phyloP scores from a whole-genome alignment of 805 yeast genomes.

The Torulaspora indica region DNA sequence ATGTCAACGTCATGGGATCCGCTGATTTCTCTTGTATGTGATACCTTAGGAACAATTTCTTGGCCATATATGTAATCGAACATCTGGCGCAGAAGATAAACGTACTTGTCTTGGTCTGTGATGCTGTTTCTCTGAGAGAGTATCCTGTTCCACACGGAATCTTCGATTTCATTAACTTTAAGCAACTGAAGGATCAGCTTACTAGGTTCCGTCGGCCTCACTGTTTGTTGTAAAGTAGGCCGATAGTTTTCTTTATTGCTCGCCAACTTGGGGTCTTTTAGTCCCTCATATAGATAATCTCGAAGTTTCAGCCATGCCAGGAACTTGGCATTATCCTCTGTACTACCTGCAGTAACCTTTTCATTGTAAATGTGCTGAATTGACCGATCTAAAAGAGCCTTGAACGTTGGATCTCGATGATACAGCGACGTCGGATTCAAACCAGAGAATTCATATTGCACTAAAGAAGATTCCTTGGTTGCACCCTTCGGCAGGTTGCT shows the following conservation, averaged over 20 bases:
- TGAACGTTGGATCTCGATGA: slow-evolving; percentile 9
- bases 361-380: slow-evolving; percentile 18
- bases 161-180: slow-evolving; percentile 12
- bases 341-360: slow-evolving; percentile 14
- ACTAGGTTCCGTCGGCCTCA: slow-evolving; percentile 20
- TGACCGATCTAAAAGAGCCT: slow-evolving; percentile 12
- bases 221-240: slow-evolving; percentile 12
- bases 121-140: slow-evolving; percentile 1
- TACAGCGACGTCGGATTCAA: slow-evolving; percentile 12
- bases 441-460: slow-evolving; percentile 3
- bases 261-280: slow-evolving; percentile 11
- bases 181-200: slow-evolving; percentile 16
- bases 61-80: slow-evolving; percentile 24
- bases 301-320: slow-evolving; percentile 19
- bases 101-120: slow-evolving; percentile 11
- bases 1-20: slow-evolving; percentile 38
- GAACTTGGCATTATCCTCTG: slow-evolving; percentile 8
- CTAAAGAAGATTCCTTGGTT: slow-evolving; percentile 1
- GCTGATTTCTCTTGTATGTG: slow-evolving; percentile 16
- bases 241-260: slow-evolving; percentile 3
- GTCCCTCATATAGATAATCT: slow-evolving; percentile 17
- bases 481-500: slow-evolving; percentile 18
- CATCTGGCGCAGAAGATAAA: slow-evolving; percentile 16
- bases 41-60: slow-evolving; percentile 23
- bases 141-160: slow-evolving; percentile 13